Conservation (phyloP, 2,329 filamentous ascomycete species). For the Ophiocordyceps camponoti-saundersi region DNA sequence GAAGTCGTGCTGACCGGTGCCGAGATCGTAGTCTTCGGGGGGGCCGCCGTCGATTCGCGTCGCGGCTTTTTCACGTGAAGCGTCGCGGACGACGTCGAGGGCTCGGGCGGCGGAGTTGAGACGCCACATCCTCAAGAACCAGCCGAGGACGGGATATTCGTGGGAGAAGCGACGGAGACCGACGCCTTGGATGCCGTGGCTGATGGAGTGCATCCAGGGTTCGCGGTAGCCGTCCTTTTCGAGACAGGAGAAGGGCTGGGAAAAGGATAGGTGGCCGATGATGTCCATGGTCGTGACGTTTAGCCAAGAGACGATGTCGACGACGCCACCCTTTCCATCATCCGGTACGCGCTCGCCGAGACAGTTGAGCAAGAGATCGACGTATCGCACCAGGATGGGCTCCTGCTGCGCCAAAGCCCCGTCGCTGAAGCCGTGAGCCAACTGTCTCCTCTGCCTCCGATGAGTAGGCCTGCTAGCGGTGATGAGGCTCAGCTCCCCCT, state of each 20-base stretch:
- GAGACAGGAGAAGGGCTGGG: slow-evolving; percentile 21
- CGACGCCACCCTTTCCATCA: background rate
- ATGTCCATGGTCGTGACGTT: slow-evolving; percentile 24
- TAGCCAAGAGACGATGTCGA: slow-evolving; percentile 16
- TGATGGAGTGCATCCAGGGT: slow-evolving; percentile 10
- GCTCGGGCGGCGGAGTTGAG: background rate
- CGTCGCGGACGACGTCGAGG: background rate
- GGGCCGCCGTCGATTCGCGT: slow-evolving; percentile 6
- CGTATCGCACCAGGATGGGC: slow-evolving; percentile 8
- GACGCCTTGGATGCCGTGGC: slow-evolving; percentile 3
- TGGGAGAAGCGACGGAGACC: slow-evolving; percentile 4
- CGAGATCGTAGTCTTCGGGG: slow-evolving; percentile 6
- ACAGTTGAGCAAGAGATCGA: slow-evolving; percentile 9
- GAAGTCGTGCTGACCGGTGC: slow-evolving; percentile 3
- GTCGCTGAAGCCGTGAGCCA: slow-evolving; percentile 15
- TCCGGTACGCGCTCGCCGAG: slow-evolving; percentile 4
- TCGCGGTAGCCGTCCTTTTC: slow-evolving; percentile 9
- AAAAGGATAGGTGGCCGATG: slow-evolving; percentile 23
- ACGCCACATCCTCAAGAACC: background rate
- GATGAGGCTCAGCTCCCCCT: slow-evolving; percentile 5
- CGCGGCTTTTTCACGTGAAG: slow-evolving; percentile 3
- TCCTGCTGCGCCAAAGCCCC: slow-evolving; percentile 14
- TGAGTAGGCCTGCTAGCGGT: slow-evolving; percentile 5
- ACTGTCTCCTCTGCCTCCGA: slow-evolving; percentile 7
- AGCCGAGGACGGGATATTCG: slow-evolving; percentile 1